Evolutionary conservation across 208 protist species (phyloP).

Genomic region (Leishmania mexicana): DNA sequence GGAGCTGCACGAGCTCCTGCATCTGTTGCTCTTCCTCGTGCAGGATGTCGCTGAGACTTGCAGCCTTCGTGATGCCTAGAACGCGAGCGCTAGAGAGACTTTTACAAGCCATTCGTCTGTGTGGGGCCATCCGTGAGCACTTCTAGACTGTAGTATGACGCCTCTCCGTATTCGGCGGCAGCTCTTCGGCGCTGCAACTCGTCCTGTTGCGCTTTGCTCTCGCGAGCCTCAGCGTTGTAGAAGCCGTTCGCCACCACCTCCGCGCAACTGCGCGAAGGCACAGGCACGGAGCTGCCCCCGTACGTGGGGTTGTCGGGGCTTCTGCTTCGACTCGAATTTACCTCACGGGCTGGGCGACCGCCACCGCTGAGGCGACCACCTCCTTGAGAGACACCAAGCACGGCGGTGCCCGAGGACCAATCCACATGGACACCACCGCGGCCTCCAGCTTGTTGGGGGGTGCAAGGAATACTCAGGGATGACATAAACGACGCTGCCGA

Average conservation of each 20-base stretch:
- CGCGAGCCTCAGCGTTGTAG: conserved; percentile 8
- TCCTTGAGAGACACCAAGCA: not conserved
- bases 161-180: conserved; percentile 11
- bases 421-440: not conserved
- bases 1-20: not conserved
- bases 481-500: not conserved
- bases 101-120: not conserved
- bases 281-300: no score
- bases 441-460: not conserved
- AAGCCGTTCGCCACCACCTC: conserved; percentile 26
- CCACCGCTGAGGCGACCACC: no score
- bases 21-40: not conserved
- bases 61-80: not conserved
- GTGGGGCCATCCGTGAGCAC: not conserved
- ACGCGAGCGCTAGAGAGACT: not conserved
- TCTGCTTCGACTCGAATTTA: not conserved
- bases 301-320: not conserved
- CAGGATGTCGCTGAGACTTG: not conserved
- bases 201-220: not conserved
- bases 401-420: not conserved
- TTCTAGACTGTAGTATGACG: conserved; percentile 12
- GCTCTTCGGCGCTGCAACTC: not conserved
- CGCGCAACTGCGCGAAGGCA: not conserved
- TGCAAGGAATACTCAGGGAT: not conserved
- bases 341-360: not conserved